Base-by-base conservation (phyloP, 2,329 filamentous ascomycete genomes). In the Bipolaris gigantea region DNA sequence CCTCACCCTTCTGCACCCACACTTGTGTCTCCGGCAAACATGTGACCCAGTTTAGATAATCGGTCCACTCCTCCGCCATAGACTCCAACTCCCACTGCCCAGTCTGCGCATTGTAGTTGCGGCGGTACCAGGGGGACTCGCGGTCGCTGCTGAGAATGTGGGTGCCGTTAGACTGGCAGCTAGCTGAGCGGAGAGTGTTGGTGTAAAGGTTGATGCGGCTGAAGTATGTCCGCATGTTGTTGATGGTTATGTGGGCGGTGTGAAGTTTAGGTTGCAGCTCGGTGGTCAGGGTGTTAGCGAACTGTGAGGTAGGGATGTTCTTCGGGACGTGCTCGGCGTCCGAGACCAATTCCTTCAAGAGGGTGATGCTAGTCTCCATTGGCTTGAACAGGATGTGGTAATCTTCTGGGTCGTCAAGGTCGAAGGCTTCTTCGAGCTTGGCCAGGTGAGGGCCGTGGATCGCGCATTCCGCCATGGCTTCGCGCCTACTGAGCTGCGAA, bases 341-440 rank as follows among this genome's bases (percentile, higher is more conserved):
- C 0, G 38, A n/a, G 21, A 21, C 13, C 0, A 40, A 3, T 4
- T 9, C n/a, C 10, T 21, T 23, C 2, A 13, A 1, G 0, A 4
- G 5, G 8, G 15, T 3, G 11, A 40, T 4, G 13, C 5, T 7
- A 5, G 13, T 9, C 3, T 40, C 7, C 4, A 40, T 9, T 8
- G 7, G 3, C 11, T 40, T 9, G 21, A 15, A 23, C 5, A 13
- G 23, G 11, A n/a, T 2, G 21, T n/a, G 18, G 38, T 25, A 40
- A 2, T 25, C 13, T 1, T 15, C 11, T 1, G 21, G 38, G 6
- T 25, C 13, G 13, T 2, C 7, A 3, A 25, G 21, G 3, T 40
- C 21, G 15, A 40, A 40, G 15, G 21, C 21, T 15, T 40, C 38
- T 10, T 40, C 38, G 7, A 40, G 21, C 7, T 16, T 15, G 11